A percentile compares a stretch with the other conserved stretches of the same genome.
These are phyloP conservation scores for Wickerhamomyces silvicola DNA, from an alignment of 805 yeast species.

Conservation along the genomic window DNA sequence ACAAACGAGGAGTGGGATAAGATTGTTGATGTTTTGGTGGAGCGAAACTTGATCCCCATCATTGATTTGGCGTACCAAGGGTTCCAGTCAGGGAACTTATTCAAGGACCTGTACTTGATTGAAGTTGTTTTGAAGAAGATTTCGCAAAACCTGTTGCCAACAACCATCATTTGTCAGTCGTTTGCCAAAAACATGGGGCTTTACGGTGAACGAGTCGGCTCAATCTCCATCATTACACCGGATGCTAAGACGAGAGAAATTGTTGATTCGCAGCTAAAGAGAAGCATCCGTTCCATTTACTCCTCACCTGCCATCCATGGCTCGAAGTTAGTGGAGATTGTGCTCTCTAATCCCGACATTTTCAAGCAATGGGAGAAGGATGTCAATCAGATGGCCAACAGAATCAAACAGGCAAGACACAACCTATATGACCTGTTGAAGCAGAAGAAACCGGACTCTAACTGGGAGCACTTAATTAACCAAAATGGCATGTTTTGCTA, in stretches of 20 bases:
- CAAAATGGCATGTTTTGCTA: conserved; percentile 97
- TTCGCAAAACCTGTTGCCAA: conserved; percentile 37
- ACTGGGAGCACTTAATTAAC: conserved; percentile 81
- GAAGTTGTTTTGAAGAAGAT: conserved; percentile 37
- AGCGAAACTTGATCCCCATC: conserved; percentile 64
- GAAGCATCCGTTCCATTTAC: conserved; percentile 76
- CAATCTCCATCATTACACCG: conserved; percentile 59
- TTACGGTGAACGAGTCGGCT: conserved; percentile 93
- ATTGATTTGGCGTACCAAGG: conserved; percentile 97
- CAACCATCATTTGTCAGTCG: conserved; percentile 72
- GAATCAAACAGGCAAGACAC: conserved; percentile 69
- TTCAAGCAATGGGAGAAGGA: conserved; percentile 74
- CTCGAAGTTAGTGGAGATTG: conserved; percentile 76
- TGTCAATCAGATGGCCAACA: conserved; percentile 69
- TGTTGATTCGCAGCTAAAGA: conserved; percentile 76
- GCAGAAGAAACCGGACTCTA: conserved; percentile 45
- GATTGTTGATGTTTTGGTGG: conserved; percentile 57
- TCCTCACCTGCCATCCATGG: conserved; percentile 96
- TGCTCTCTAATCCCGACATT: conserved; percentile 55
- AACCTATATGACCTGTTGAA: conserved; percentile 57
- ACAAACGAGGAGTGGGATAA: conserved; percentile 72
- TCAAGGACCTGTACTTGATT: conserved; percentile 58
- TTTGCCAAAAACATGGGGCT: conserved; percentile 94
- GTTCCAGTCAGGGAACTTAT: conserved; percentile 79
- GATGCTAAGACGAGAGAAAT: conserved; percentile 41